Evolutionary conservation across 2,329 filamentous ascomycete genomes (phyloP).

Genomic region (Cladophialophora carrionii): DNA sequence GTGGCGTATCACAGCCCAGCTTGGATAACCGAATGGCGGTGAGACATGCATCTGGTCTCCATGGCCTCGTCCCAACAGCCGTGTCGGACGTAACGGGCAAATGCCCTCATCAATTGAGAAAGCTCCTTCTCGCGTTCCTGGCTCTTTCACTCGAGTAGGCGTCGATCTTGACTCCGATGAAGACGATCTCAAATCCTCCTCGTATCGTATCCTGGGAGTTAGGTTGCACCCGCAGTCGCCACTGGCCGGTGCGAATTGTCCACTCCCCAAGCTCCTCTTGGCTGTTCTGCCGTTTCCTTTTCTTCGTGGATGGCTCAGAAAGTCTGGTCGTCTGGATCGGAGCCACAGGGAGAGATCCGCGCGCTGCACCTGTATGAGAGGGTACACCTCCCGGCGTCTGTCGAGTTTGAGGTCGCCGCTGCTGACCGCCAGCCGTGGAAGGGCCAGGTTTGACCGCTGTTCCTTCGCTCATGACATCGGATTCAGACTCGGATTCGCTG

Average conservation of each 20-base stretch:
- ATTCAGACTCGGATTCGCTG: constrained; percentile 31
- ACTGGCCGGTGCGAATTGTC: constrained; percentile 70
- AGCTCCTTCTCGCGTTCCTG: constrained; percentile 67
- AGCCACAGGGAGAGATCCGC: constrained; percentile 20
- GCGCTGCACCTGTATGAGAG: constrained; percentile 6
- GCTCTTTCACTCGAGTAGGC: constrained; percentile 67
- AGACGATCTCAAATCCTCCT: constrained; percentile 67
- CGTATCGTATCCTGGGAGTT: constrained; percentile 46
- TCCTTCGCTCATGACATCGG: constrained; percentile 32
- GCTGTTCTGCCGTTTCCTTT: constrained; percentile 33
- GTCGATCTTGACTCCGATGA: constrained; percentile 77
- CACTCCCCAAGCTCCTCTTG: constrained; percentile 49
- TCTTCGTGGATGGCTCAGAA: constrained; percentile 25
- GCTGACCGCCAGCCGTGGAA: constrained; percentile 12
- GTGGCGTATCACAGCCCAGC: constrained; percentile 7
- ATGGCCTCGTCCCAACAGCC: background rate
- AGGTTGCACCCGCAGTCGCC: constrained; percentile 69
- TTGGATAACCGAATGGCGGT: constrained; percentile 13
- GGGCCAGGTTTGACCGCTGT: constrained; percentile 14
- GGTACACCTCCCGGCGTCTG: constrained; percentile 18
- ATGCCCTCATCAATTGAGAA: constrained; percentile 53
- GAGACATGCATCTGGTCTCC: background rate
- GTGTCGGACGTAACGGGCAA: background rate
- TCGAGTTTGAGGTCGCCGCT: constrained; percentile 28
- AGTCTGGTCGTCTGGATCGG: constrained; percentile 30